These are phyloP conservation scores for Candida tibetensis DNA, from an alignment of 805 yeast species.

Conservation along the genomic window DNA sequence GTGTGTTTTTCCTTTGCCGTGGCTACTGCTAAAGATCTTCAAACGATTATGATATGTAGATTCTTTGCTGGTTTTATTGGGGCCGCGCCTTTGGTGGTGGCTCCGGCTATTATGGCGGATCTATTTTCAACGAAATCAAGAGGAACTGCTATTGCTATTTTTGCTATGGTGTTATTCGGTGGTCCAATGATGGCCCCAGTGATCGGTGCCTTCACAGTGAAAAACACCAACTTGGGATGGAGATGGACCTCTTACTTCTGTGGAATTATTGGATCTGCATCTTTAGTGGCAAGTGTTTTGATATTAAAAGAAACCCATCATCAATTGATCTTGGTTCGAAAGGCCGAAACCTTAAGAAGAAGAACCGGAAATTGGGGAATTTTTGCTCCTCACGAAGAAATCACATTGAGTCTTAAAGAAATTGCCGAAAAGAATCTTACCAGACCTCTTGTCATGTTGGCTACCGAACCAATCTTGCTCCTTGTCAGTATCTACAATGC, in stretches of 20 bases:
- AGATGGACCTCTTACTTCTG: conserved; percentile 55
- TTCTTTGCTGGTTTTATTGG: conserved; percentile 81
- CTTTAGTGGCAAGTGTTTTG: conserved; percentile 33
- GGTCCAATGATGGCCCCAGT: conserved; percentile 87
- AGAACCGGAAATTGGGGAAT: conserved; percentile 43
- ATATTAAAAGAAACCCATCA: conserved; percentile 40
- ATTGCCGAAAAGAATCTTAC: conserved; percentile 33
- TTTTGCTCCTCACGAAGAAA: conserved; percentile 38
- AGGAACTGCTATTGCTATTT: conserved; percentile 75
- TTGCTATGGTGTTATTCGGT: conserved; percentile 67
- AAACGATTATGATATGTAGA: conserved; percentile 72
- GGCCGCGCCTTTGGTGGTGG: conserved; percentile 82
- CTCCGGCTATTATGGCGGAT: conserved; percentile 86
- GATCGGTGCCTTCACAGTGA: conserved; percentile 41
- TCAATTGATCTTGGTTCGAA: conserved; percentile 30
- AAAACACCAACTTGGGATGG: conserved; percentile 46
- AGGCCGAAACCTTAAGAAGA: conserved; percentile 37
- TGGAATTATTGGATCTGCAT: conserved; percentile 36
- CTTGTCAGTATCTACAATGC: conserved; percentile 46
- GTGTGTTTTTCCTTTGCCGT: conserved; percentile 52
- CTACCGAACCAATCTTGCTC: conserved; percentile 42
- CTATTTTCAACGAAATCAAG: conserved; percentile 62
- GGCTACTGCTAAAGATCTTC: conserved; percentile 74
- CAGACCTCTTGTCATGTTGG: conserved; percentile 40
- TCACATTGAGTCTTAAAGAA: conserved; percentile 28